Conservation (phyloP, 2,329 filamentous ascomycete species). For the Penicillium sp. region DNA sequence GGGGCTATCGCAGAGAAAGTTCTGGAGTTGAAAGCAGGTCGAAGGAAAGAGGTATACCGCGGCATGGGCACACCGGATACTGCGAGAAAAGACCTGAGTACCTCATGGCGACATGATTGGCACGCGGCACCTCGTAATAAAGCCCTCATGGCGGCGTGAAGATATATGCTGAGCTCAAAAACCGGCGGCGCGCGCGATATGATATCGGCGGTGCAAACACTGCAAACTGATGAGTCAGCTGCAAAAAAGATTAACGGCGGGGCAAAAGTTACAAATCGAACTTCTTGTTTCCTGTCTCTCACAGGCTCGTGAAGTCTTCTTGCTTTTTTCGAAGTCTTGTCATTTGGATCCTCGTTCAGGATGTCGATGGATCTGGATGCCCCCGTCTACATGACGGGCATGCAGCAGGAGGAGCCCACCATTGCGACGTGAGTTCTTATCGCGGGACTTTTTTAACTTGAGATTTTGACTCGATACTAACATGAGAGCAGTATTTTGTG, state of each 20-base stretch:
- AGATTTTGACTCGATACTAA: conserved; percentile 16
- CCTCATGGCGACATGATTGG: conserved; percentile 30
- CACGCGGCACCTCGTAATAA: conserved; percentile 31
- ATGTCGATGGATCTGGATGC: conserved; percentile 58
- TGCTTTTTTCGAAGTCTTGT: conserved; percentile 6
- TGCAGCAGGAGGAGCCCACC: conserved; percentile 35
- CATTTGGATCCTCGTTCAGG: conserved; percentile 13
- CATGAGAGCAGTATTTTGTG: conserved; percentile 72
- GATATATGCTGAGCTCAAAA: conserved; percentile 2
- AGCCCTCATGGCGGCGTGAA: conserved; percentile 29
- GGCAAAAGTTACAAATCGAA: conserved; percentile 28
- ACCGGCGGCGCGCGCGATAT: conserved; percentile 5
- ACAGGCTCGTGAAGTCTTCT: conserved; percentile 1
- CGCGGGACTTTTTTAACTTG: conserved; percentile 15
- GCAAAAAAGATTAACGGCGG: conserved; percentile 22
- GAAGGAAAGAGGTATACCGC: conserved; percentile 15
- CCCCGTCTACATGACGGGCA: conserved; percentile 50
- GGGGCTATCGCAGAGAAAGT: conserved; percentile 25
- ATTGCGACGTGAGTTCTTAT: conserved; percentile 54
- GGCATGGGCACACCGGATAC: conserved; percentile 27
- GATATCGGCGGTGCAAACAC: conserved; percentile 14
- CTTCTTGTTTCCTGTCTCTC: conserved; percentile 7
- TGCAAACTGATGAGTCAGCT: conserved; percentile 26
- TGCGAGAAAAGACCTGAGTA: conserved; percentile 30
- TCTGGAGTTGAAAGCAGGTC: conserved; percentile 18